Conservation (phyloP, 352 stramenopile species). For the Blastocystis sp. region DNA sequence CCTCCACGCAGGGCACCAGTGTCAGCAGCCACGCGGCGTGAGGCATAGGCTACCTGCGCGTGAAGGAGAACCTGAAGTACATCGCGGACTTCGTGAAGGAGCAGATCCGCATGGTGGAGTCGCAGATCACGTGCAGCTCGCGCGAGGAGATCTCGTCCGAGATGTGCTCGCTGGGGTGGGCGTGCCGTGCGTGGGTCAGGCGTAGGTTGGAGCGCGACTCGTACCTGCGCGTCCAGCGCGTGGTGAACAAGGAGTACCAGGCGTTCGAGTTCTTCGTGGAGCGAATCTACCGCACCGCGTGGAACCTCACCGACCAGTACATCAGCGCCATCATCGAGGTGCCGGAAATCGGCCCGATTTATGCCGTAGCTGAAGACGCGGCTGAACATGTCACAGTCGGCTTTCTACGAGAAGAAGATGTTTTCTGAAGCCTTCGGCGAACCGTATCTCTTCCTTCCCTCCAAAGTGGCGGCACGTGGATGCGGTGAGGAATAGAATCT, state of each 20-base stretch:
- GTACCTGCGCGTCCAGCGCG: slow-evolving; percentile 6
- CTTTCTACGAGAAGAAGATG: slow-evolving; percentile 15
- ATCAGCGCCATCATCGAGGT: slow-evolving; percentile 66
- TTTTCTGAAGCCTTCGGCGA: slow-evolving; percentile 23
- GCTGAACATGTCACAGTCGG: slow-evolving; percentile 28
- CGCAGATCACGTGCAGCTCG: not conserved
- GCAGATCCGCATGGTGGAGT: not conserved
- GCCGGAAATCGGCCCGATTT: not conserved
- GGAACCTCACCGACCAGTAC: slow-evolving; percentile 62
- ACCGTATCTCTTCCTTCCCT: slow-evolving; percentile 60
- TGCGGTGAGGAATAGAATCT: slow-evolving; percentile 23
- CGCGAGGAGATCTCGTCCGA: not conserved
- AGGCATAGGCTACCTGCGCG: slow-evolving; percentile 25
- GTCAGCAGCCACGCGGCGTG: no score
- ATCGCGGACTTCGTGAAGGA: slow-evolving; percentile 54
- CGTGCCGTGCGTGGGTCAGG: not conserved
- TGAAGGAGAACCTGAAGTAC: slow-evolving; percentile 60
- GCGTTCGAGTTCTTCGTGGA: slow-evolving; percentile 54
- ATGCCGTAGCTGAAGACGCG: slow-evolving; percentile 58
- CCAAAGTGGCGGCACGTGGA: not conserved
- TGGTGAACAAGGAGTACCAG: slow-evolving; percentile 25
- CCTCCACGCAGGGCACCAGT: slow-evolving; percentile 42
- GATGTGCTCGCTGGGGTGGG: not conserved
- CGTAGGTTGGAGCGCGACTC: not conserved
- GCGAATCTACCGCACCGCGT: slow-evolving; percentile 25